Base-by-base conservation (phyloP, 163 green algal species). In the Scenedesmus sp. region DNA sequence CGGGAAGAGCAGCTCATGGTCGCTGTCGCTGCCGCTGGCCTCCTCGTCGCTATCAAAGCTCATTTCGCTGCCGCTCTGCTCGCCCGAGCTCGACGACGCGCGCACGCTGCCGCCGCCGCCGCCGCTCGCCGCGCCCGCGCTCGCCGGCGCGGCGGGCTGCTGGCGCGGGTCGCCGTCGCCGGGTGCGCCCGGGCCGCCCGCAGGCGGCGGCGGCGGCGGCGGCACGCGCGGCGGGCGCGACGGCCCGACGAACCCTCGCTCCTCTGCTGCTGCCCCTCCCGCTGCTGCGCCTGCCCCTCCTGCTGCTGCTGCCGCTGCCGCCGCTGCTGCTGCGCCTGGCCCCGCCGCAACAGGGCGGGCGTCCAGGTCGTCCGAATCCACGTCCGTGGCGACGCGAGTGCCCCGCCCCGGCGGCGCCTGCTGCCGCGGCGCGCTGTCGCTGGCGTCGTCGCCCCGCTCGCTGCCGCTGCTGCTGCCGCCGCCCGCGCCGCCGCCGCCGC, bases 181-280 rank as follows among this genome's bases (percentile, higher is more conserved):
- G n/a, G n/a, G n/a, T n/a, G n/a, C n/a, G n/a, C n/a, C n/a, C n/a
- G n/a, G n/a, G n/a, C n/a, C n/a, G n/a, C n/a, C n/a, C n/a, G n/a
- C n/a, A n/a, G n/a, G n/a, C n/a, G n/a, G n/a, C n/a, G n/a, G n/a
- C n/a, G n/a, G n/a, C n/a, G n/a, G n/a, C n/a, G n/a, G n/a, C n/a
- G n/a, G n/a, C n/a, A n/a, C n/a, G n/a, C n/a, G n/a, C n/a, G n/a
- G n/a, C n/a, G n/a, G n/a, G n/a, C n/a, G n/a, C n/a, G n/a, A n/a
- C n/a, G n/a, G n/a, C n/a, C n/a, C n/a, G n/a, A n/a, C n/a, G n/a
- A n/a, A n/a, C n/a, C n/a, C n/a, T n/a, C n/a, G n/a, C n/a, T n/a
- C n/a, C n/a, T n/a, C 60, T 74, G 54, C 73, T 65, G 42, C 60
- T 80, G 73, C 73, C 65, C 45, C 60, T 66, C 60, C 45, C 34